Evolutionary conservation across 768 basidiomycete genomes (phyloP), one percentile per base, ranked within the genome.

Genomic region (Hygrophoropsis aurantiaca): DNA sequence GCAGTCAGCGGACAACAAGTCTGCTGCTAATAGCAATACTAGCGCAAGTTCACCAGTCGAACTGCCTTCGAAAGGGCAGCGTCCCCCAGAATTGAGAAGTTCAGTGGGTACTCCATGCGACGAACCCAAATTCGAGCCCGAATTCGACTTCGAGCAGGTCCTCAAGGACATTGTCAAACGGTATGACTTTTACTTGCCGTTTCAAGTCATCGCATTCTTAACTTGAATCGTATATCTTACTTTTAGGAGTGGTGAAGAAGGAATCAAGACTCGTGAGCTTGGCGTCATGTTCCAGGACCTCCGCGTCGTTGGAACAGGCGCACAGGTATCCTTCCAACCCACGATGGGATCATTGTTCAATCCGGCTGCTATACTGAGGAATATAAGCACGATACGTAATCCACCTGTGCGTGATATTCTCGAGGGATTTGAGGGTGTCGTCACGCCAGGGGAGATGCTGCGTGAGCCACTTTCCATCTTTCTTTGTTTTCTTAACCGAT

Each of bases 261-360:
- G 74, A n/a, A 75, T 82, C 50, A 72, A 73, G 51, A 47, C 64
- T 1, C 74, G 84, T 19, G 70, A 79, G 41, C 75, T 87, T 3
- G 85, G 85, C 0, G 82, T 87, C 10, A 51, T 73, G 35, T 87
- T 87, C 50, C 59, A 78, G 43, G 65, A 80, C 26, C 72, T 88
- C 15, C 69, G 68, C 0, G 86, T 87, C 6, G 70, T 78, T 19
- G 86, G 84, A 2, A 55, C 81, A 6, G 84, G 84, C 4, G 66
- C 80, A 1, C 65, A 78, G 0, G 79, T 79, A 0, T 76, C 74
- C 7, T 74, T 74, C 42, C 80, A 82, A 51, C 56, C 73, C 1
- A 88, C 84, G 0, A 60, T 93, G 4, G 81, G 79, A n/a, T 84
- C 84, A 20, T 58, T 76, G 3, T 68, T 88, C 38, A 80, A 87